These are phyloP conservation scores for Diophrys sp. DNA, from an alignment of 73 alveolate species.

Conservation along the genomic window DNA sequence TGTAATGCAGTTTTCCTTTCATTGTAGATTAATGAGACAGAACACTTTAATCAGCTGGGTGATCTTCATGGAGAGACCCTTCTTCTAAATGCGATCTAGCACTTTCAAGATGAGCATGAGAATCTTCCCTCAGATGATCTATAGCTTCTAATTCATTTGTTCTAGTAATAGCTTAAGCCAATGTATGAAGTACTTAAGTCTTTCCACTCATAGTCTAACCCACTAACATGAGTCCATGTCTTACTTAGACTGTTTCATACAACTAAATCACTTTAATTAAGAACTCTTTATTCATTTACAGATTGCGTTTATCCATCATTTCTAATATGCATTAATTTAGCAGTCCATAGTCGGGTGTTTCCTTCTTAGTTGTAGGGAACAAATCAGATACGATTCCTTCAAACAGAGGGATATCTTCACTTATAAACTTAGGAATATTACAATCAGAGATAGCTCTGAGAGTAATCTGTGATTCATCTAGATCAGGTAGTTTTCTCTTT, in stretches of 20 bases:
- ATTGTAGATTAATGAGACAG: background rate
- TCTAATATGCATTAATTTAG: background rate
- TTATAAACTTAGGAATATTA: constrained; percentile 93
- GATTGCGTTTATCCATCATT: background rate
- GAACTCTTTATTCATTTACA: constrained; percentile 73
- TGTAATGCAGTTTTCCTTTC: background rate
- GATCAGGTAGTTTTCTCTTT: constrained; percentile 78
- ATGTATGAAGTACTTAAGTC: constrained; percentile 74
- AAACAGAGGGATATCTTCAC: constrained; percentile 95
- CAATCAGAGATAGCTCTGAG: constrained; percentile 95
- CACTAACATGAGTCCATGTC: constrained; percentile 99
- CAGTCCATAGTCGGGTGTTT: constrained; percentile 69
- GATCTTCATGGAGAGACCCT: constrained; percentile 10
- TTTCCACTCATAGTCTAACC: constrained; percentile 97
- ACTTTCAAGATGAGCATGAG: constrained; percentile 35
- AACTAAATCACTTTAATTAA: constrained; percentile 84
- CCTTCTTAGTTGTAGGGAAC: constrained; percentile 91
- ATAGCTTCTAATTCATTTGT: constrained; percentile 50
- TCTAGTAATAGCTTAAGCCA: constrained; percentile 48
- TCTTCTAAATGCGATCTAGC: constrained; percentile 23
- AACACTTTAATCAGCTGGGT: constrained; percentile 4
- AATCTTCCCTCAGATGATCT: constrained; percentile 55
- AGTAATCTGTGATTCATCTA: constrained; percentile 83
- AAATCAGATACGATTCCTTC: constrained; percentile 91
- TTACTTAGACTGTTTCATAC: constrained; percentile 92